Evolutionary conservation across 352 stramenopile species (phyloP), one percentile per base, ranked within the genome.

Genomic region (Phytophthora ohioensis): DNA sequence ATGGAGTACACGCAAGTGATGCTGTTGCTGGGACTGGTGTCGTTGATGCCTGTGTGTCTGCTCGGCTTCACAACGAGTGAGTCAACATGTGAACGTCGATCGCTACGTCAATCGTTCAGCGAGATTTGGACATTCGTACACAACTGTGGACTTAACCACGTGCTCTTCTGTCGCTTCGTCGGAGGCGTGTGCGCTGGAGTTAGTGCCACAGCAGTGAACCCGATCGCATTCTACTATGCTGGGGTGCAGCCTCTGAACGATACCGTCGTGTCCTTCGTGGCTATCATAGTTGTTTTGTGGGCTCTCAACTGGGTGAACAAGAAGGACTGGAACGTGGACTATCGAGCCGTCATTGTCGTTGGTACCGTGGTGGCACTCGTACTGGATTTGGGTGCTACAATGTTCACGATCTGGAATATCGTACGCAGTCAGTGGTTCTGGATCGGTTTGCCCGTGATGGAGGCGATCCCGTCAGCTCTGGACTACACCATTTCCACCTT

Each of bases 351-450:
- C 6, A 81, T 89, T 47, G 59, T 87, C 42, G 49, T 61, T 5
- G 62, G 59, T 15, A 85, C 65, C 3, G 35, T 84, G 11, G 49
- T 74, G 5, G 43, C 81, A 11, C 27, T 91, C 3, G 39, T 71
- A 15, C 46, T 89, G 27, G 84, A 91, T 65, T 78, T 66, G 27
- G 65, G 67, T 7, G 66, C 71, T 2, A 86, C 73, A 9, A 64
- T 91, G 51, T 80, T 88, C 43, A 89, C 84, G 17, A 78, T 88
- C 48, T 93, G 82, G 75, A 52, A 85, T 35, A 45, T 92, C 46
- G 73, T 91, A 11, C 78, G 85, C n/a, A 88, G 64, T 39, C 84
- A 91, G 54, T 91, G 76, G 75, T 77, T 93, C 41, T 92, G 77
- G 78, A 81, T 91, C 51, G 85, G 84, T 27, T 67, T 91, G 42